Evolutionary conservation across 2,329 filamentous ascomycete genomes (phyloP), one percentile per base, ranked within the genome.

Genomic region (Parafenestella ontariensis): DNA sequence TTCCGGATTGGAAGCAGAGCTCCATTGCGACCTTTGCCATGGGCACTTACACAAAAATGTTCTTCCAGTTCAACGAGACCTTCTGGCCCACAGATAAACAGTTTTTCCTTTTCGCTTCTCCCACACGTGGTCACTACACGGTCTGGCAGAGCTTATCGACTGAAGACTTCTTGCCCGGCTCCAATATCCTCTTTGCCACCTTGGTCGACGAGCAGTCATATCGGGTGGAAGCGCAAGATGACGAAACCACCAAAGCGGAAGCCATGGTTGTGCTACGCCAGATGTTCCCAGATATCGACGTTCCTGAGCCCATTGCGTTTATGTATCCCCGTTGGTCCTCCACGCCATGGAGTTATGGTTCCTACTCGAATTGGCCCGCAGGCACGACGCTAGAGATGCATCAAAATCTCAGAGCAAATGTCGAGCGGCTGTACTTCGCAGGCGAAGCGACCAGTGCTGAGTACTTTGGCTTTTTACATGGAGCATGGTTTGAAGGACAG

Each of bases 21-120:
- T 80, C 80, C 2, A 88, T 90, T 46, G 81, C 84, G 3, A 85
- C 82, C 33, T 89, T 89, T 69, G 78, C 80, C 56, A 89, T 90
- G 84, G 88, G 85, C 6, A 89, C 87, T 0, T 91, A 90, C 74
- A 90, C 87, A 46, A 91, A 91, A 69, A 84, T 90, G 56, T 90
- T 90, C 74, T 76, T 88, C 55, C 87, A 89, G 58, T 90, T 90
- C 73, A 77, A 86, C 55, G 78, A 86, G 49, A 83, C 85, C 0
- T 91, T 90, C 72, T 90, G 88, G 88, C 81, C 82, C 62, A 66
- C 74, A 0, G 74, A 81, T 36, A 82, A 79, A 0, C 81, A 85
- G 50, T 85, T 79, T 62, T 78, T 82, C 58, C 75, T 85, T n/a
- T 85, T 84, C 58, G 81, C 83, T 34, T 80, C 81, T 0, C 69